Evolutionary conservation across 2,329 filamentous ascomycete species (phyloP).

Genomic region (Arthrobotrys megalospora): DNA sequence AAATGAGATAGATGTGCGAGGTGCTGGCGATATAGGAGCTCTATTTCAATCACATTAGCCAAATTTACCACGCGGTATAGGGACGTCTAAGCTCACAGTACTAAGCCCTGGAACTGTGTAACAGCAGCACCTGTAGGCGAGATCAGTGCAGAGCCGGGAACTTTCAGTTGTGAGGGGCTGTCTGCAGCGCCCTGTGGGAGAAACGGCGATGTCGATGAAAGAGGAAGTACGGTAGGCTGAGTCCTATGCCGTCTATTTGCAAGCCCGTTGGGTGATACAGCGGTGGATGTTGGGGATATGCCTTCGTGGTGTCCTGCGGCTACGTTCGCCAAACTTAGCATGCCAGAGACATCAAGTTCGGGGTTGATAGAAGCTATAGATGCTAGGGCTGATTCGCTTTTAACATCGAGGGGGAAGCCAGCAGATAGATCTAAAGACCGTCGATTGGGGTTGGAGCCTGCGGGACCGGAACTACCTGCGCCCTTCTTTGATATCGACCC

Average conservation of each 20-base stretch:
- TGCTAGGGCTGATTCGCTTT: slow-evolving; percentile 44
- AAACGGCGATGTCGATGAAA: slow-evolving; percentile 46
- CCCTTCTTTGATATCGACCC: slow-evolving; percentile 61
- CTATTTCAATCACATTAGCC: slow-evolving; percentile 61
- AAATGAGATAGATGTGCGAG: slow-evolving; percentile 58
- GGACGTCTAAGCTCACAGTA: slow-evolving; percentile 60
- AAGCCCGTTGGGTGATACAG: slow-evolving; percentile 58
- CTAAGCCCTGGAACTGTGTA: slow-evolving; percentile 63
- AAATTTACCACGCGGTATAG: slow-evolving; percentile 1
- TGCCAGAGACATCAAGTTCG: slow-evolving; percentile 60
- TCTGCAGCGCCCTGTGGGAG: slow-evolving; percentile 44
- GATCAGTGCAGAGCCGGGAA: slow-evolving; percentile 53
- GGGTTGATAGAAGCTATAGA: slow-evolving; percentile 56
- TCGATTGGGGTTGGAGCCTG: slow-evolving; percentile 51
- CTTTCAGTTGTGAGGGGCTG: slow-evolving; percentile 53
- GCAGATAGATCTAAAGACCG: slow-evolving; percentile 55
- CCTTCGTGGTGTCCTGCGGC: slow-evolving; percentile 59
- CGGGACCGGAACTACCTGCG: slow-evolving; percentile 31
- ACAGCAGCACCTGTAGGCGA: slow-evolving; percentile 61
- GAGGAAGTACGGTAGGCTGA: slow-evolving; percentile 51
- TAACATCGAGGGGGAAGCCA: slow-evolving; percentile 53
- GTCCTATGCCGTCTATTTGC: slow-evolving; percentile 52
- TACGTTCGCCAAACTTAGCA: slow-evolving; percentile 58
- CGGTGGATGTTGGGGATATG: slow-evolving; percentile 55
- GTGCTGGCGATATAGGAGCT: slow-evolving; percentile 63